Percentiles rank a stretch among this genome's conserved stretches.
Evolutionary conservation across 140 eudicot genomes (phyloP).

Genomic region (Erigeron philadelphicus): DNA sequence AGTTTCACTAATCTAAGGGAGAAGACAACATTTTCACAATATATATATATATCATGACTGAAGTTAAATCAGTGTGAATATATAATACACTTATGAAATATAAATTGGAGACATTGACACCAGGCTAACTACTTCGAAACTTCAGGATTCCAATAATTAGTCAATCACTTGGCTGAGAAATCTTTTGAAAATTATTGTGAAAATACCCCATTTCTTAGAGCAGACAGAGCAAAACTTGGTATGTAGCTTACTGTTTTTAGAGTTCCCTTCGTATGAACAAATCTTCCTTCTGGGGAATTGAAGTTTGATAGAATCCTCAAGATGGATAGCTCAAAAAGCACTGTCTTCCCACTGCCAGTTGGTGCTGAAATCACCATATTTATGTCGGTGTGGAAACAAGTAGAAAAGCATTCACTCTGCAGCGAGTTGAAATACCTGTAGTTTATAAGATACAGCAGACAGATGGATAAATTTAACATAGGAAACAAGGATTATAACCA

Average conservation of each 20-base stretch:
- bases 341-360: slow-evolving; percentile 99
- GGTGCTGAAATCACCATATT: slow-evolving; percentile 99
- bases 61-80: slow-evolving; percentile 15
- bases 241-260: slow-evolving; percentile 66
- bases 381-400: slow-evolving; percentile 80
- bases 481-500: slow-evolving; percentile 15
- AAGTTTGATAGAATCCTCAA: slow-evolving; percentile 86
- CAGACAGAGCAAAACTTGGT: slow-evolving; percentile 21
- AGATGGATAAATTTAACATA: not conserved
- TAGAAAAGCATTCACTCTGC: slow-evolving; percentile 97
- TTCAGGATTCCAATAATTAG: slow-evolving; percentile 11
- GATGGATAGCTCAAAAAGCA: slow-evolving; percentile 91
- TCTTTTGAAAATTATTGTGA: slow-evolving; percentile 8
- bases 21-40: slow-evolving; percentile 14
- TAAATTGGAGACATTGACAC: slow-evolving; percentile 2
- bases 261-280: slow-evolving; percentile 68
- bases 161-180: slow-evolving; percentile 11
- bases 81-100: slow-evolving; percentile 9
- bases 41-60: slow-evolving; percentile 19
- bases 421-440: slow-evolving; percentile 92
- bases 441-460: slow-evolving; percentile 12
- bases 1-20: slow-evolving; percentile 16
- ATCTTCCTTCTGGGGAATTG: slow-evolving; percentile 63
- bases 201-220: slow-evolving; percentile 9
- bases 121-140: slow-evolving; percentile 3